Percentiles rank a stretch among this genome's conserved stretches.
phyloP scores from a whole-genome alignment of 2,329 filamentous ascomycete genomes.

The Xylaria arbuscula region DNA sequence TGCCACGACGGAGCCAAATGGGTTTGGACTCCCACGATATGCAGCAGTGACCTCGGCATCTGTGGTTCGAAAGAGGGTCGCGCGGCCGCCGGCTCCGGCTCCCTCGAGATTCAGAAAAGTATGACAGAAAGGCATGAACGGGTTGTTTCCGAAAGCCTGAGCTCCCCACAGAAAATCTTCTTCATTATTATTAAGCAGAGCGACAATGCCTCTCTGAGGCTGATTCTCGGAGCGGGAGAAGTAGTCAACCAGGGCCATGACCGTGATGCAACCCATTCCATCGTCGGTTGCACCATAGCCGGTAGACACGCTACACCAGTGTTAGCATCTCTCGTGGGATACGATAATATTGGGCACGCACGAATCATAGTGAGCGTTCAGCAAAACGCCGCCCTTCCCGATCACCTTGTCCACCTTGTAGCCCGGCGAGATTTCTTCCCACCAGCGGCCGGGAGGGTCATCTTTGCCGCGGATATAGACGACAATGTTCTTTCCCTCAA shows the following conservation, averaged over 20 bases:
- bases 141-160: slow-evolving; percentile 83
- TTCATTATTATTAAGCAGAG: slow-evolving; percentile 94
- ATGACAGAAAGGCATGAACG: slow-evolving; percentile 81
- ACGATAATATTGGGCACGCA: slow-evolving; percentile 49
- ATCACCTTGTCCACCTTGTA: slow-evolving; percentile 59
- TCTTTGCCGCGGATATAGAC: slow-evolving; percentile 88
- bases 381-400: slow-evolving; percentile 80
- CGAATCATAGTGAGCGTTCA: slow-evolving; percentile 94
- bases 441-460: slow-evolving; percentile 80
- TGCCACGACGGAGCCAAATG: slow-evolving; percentile 85
- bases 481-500: slow-evolving; percentile 91
- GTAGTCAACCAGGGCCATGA: slow-evolving; percentile 87
- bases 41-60: slow-evolving; percentile 86
- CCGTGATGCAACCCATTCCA: slow-evolving; percentile 86
- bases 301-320: slow-evolving; percentile 76
- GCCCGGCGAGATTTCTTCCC: slow-evolving; percentile 58
- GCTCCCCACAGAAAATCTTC: slow-evolving; percentile 93
- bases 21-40: slow-evolving; percentile 77
- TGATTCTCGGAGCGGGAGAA: slow-evolving; percentile 78
- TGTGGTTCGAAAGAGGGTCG: slow-evolving; percentile 86
- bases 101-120: slow-evolving; percentile 96
- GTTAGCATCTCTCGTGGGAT: slow-evolving; percentile 34
- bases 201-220: slow-evolving; percentile 82
- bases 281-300: slow-evolving; percentile 95
- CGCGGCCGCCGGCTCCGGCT: slow-evolving; percentile 89